Evolutionary conservation across 257 asterid genomes (phyloP), one percentile per base, ranked within the genome.

Genomic region (Craterostigma plantagineum): DNA sequence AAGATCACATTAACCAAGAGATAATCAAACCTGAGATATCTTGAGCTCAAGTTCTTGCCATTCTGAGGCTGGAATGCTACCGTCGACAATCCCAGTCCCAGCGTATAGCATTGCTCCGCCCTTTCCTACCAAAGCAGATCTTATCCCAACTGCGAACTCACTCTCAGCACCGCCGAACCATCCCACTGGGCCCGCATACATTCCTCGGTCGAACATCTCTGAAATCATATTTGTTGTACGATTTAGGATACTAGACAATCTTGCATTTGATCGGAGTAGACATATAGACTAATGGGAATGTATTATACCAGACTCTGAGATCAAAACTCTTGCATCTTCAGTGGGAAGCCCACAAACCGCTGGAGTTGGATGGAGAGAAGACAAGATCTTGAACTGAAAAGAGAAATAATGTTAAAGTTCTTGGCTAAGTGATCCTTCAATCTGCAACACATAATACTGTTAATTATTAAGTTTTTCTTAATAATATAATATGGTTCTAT

Each of bases 141-240:
- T 65, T 53, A 86, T 86, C 65, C 97, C 97, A 52, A 86, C 97
- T 17, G 94, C 75, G 71, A 86, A 86, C 62, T 86, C 97, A 35
- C 97, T 86, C 66, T 86, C 87, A 38, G 66, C 77, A 50, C 97
- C 97, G 41, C 97, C 93, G 56, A 86, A 86, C 86, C 84, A 86
- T 37, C 97, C 97, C 47, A 86, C 84, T 10, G 97, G 97, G 49
- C 91, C 97, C 43, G 97, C 97, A 53, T 86, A 86, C 92, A 86
- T 63, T 65, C 97, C 97, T 54, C 97, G 78, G 60, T 86, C 97
- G 11, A 35, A 35, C 13, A 35, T 35, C 40, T 35, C 30, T 23
- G 30, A 2, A 35, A 35, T 9, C 40, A 35, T 7, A 35, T 35
- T 35, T n/a, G 12, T n/a, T 35, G 40, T 35, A 3, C 40, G 3